Evolutionary conservation across 2,329 filamentous ascomycete genomes (phyloP), one percentile per base, ranked within the genome.

Genomic region (Periglandula ipomoeae): DNA sequence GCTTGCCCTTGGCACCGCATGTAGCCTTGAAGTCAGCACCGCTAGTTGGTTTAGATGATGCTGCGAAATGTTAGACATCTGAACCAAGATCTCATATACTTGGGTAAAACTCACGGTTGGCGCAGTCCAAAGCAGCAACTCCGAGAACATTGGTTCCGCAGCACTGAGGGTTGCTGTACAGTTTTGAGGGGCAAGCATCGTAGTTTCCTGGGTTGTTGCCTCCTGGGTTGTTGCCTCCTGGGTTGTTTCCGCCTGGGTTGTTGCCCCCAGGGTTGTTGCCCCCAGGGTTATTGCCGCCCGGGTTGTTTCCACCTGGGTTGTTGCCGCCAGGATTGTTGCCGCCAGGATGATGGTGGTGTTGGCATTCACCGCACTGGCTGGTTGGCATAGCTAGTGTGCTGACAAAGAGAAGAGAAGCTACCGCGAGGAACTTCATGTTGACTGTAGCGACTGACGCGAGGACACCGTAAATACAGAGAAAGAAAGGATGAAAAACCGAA

Each of bases 61-160:
- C 48, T 50, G 15, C 19, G 19, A 7, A 10, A 4, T 20, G 46
- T 42, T 20, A 42, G 39, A 19, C 13, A 34, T 11, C 34, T 9
- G 3, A 22, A 17, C 23, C 1, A 5, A 13, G 4, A 24, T 4
- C 38, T 11, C 11, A 30, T 15, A 4, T 2, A 5, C 26, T 24
- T 23, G 3, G 4, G 19, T 17, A 2, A 23, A 17, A 37, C 53
- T 47, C 47, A 55, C 54, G 52, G 17, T 22, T 37, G 3, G 11
- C 17, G 62, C 74, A 78, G 60, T 75, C 59, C 37, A 77, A 61
- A 58, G 70, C 67, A 19, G 67, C 68, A 50, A 76, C 52, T 53
- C 70, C 68, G 24, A 76, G 65, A 27, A 76, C 63, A 52, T 76
- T 66, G 44, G 69, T 69, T 5, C 69, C 66, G 57, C 74, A 78